These are phyloP conservation scores for Dimargaris verticillata DNA, from an alignment of 192 early-diverging fungal species.

Conservation along the genomic window DNA sequence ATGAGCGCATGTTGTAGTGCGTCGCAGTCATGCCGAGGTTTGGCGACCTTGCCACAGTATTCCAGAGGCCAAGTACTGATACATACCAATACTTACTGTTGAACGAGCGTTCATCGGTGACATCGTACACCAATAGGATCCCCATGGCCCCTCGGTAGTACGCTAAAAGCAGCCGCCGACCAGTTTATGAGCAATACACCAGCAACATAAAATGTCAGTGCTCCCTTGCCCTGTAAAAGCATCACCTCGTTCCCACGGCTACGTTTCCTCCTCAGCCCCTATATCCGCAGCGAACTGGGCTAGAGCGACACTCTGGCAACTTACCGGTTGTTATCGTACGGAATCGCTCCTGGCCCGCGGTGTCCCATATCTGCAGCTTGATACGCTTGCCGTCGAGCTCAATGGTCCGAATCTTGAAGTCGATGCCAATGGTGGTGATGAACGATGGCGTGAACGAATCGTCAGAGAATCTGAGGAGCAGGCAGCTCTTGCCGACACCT, in stretches of 20 bases:
- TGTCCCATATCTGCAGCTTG: conserved; percentile 99
- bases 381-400: conserved; percentile 98
- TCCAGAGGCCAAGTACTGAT: too few relatives aligned
- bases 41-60: too few relatives aligned
- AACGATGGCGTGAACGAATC: conserved; percentile 98
- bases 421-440: conserved; percentile 98
- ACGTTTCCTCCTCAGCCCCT: too few relatives aligned
- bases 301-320: neutral
- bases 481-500: conserved; percentile 95
- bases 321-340: conserved; percentile 94
- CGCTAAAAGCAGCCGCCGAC: conserved; percentile 25
- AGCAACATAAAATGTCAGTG: too few relatives aligned
- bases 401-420: conserved; percentile 98
- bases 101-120: conserved; percentile 96
- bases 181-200: too few relatives aligned
- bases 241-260: too few relatives aligned
- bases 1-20: too few relatives aligned
- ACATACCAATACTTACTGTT: conserved; percentile 47
- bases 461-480: conserved; percentile 93
- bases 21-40: too few relatives aligned
- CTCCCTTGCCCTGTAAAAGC: too few relatives aligned
- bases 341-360: conserved; percentile 97
- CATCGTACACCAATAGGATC: conserved; percentile 93
- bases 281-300: too few relatives aligned
- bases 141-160: conserved; percentile 99